A percentile compares a stretch with the other conserved stretches of the same genome.
These are phyloP conservation scores for Podospora didyma DNA, from an alignment of 495 filamentous ascomycete genomes.

Conservation along the genomic window DNA sequence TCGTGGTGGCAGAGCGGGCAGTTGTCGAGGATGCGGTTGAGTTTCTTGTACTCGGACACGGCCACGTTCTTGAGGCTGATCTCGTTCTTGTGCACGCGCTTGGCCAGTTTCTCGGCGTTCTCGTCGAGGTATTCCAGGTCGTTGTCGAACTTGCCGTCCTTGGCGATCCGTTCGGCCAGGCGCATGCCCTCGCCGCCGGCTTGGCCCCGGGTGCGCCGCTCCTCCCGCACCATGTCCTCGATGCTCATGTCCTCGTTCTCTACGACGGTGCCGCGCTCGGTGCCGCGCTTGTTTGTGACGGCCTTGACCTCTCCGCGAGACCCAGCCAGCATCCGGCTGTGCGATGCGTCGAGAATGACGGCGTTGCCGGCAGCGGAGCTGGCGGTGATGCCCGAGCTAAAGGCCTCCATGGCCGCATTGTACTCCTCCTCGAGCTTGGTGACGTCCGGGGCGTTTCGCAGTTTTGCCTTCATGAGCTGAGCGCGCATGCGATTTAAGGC, in stretches of 20 bases:
- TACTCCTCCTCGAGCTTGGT: conserved; percentile 81
- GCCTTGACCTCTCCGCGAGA: conserved; percentile 71
- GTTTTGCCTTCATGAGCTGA: conserved; percentile 88
- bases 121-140: conserved; percentile 97
- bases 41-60: conserved; percentile 83
- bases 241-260: conserved; percentile 96
- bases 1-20: conserved; percentile 94
- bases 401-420: conserved; percentile 63
- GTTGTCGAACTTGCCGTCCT: conserved; percentile 87
- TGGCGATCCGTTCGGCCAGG: conserved; percentile 86
- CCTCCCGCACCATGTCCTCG: conserved; percentile 92
- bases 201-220: conserved; percentile 75
- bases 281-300: conserved; percentile 70
- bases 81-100: conserved; percentile 81
- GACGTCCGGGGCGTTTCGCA: conserved; percentile 68
- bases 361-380: conserved; percentile 54
- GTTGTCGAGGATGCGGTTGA: conserved; percentile 80
- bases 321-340: conserved; percentile 82
- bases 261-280: conserved; percentile 73
- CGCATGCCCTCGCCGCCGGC: conserved; percentile 75
- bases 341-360: conserved; percentile 79
- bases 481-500: conserved; percentile 86
- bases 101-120: conserved; percentile 87
- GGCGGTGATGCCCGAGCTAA: conserved; percentile 25
- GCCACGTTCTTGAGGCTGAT: conserved; percentile 85